Base-by-base conservation (phyloP, 192 early-diverging fungal genomes). In the Podila epigama region DNA sequence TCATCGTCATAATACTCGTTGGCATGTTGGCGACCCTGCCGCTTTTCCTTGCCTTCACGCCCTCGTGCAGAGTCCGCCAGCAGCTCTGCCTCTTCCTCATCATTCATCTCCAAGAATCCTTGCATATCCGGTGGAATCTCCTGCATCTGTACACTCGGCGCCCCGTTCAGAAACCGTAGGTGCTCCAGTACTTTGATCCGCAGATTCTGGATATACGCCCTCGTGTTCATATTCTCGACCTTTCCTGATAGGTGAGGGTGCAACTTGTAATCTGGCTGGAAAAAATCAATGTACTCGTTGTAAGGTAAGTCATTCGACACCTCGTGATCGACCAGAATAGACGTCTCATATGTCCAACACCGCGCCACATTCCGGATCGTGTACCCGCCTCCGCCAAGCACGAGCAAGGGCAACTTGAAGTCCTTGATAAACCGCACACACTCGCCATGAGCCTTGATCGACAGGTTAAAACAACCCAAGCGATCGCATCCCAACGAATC, bases 81-180 rank as follows among this genome's bases (percentile, higher is more conserved):
- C 58, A 72, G 80, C 80, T 70, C 79, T 53, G 52, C 73, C 53
- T 81, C 73, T 28, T 90, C 87, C 15, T 84, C 83, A 6, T 89
- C 89, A 37, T 81, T 80, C 58, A 86, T 84, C 27, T 88, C 84
- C 41, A 87, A 51, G 22, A 80, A 85, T 20, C 81, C 83, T 41
- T 86, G 82, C 41, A 89, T 84, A 57, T 86, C 87, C 1, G 87
- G 91, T 22, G 93, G 92, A 27, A 91, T 85, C 75, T 91, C 93
- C 50, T 96, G 95, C 94, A 97, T 95, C 75, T 98, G 97, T 34
- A 99, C 94, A 50, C 92, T 93, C 0, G 98, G 98, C 9, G 97
- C 98, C 20, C 89, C 90, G 68, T 92, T 87, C 37, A 98, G 50
- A 57, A 91, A 91, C 40, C 95, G 81, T 42, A 99, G 85, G 58